Conservation (phyloP, 2,329 filamentous ascomycete genomes). For the Alternaria atra region DNA sequence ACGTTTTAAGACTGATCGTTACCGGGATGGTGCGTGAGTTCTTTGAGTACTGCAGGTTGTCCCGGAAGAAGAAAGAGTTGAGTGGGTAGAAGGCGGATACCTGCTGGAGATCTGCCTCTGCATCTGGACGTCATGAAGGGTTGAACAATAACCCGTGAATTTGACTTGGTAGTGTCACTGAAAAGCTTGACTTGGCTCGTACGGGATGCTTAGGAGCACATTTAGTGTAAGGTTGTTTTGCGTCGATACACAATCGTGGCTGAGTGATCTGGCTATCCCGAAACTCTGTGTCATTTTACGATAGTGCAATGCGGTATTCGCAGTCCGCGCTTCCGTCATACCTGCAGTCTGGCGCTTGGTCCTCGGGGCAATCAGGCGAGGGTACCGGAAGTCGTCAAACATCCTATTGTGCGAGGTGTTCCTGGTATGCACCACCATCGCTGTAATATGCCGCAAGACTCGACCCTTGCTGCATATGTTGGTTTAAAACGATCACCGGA, state of each 20-base stretch:
- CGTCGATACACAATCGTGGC: not conserved
- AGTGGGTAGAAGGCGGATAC: not conserved
- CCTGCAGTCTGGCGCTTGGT: conserved; percentile 1
- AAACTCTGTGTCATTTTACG: not conserved
- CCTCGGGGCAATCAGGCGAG: not conserved
- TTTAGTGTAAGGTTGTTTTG: not conserved
- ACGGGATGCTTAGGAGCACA: not conserved
- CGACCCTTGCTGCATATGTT: conserved; percentile 10
- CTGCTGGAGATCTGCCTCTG: not conserved
- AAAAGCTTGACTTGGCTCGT: not conserved
- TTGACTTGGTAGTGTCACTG: not conserved
- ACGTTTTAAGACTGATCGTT: not conserved
- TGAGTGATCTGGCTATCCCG: not conserved
- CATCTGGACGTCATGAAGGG: not conserved
- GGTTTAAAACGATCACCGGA: conserved; percentile 1
- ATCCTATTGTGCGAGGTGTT: not conserved
- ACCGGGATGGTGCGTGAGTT: not conserved
- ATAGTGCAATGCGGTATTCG: not conserved
- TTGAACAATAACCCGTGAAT: not conserved
- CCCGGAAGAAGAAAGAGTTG: not conserved
- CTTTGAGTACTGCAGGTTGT: not conserved
- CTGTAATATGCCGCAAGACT: conserved; percentile 6
- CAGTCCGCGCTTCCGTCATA: not conserved
- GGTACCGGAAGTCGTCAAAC: not conserved
- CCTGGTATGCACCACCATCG: not conserved